Evolutionary conservation across 2,329 filamentous ascomycete genomes (phyloP).

Genomic region (Colletotrichum theobromicola): DNA sequence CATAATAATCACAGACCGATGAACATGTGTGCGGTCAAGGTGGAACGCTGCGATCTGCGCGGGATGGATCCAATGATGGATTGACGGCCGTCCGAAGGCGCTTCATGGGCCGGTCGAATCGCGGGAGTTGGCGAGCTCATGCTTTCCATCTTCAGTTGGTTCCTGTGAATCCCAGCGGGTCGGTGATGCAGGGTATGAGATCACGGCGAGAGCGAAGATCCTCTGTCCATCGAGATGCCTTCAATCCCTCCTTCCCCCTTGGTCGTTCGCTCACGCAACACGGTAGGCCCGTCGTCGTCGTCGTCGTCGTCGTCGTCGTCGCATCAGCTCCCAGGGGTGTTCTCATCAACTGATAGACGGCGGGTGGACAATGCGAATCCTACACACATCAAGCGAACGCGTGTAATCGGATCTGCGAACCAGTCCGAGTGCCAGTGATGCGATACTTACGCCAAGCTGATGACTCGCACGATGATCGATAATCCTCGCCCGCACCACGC

Average conservation of each 20-base stretch:
- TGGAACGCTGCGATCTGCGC: conserved; percentile 8
- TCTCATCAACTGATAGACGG: neutral
- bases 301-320: too few relatives aligned
- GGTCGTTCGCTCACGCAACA: neutral
- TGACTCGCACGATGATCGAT: neutral
- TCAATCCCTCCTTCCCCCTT: neutral
- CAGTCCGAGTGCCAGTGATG: neutral
- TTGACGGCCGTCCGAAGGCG: conserved; percentile 4
- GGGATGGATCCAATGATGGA: neutral
- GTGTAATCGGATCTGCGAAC: neutral
- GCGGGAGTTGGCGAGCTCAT: neutral
- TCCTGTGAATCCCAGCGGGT: neutral
- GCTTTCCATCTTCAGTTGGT: neutral
- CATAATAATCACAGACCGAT: neutral
- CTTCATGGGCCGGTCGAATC: neutral
- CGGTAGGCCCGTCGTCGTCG: neutral
- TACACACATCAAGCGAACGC: neutral
- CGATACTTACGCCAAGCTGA: neutral
- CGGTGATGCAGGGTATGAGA: conserved; percentile 3
- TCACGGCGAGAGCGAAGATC: neutral
- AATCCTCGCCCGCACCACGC: neutral
- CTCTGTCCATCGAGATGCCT: neutral
- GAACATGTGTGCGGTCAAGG: neutral
- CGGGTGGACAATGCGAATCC: neutral
- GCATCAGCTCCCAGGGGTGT: neutral